Conservation (phyloP, 106 monocot genomes). For the Ottelia alismoides region DNA sequence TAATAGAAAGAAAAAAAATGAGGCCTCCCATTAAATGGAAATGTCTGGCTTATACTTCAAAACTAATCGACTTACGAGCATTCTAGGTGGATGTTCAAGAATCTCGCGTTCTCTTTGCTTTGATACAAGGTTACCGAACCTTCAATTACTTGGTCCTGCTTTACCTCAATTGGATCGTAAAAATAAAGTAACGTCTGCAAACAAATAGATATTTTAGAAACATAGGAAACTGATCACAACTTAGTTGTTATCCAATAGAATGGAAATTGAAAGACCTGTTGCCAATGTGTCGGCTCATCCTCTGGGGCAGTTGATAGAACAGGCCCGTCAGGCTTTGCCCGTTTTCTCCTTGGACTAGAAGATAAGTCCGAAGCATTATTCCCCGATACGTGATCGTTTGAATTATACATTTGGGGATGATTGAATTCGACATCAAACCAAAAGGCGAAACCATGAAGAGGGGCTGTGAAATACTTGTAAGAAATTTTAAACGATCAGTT, state of each 20-base stretch:
- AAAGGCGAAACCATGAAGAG: slow-evolving; percentile 93
- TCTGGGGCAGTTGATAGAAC: slow-evolving; percentile 94
- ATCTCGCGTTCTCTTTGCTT: slow-evolving; percentile 75
- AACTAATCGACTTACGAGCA: slow-evolving; percentile 43
- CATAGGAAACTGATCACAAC: background rate
- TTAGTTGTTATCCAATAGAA: background rate
- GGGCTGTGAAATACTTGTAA: slow-evolving; percentile 62
- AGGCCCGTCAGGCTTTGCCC: slow-evolving; percentile 42
- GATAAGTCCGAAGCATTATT: slow-evolving; percentile 14
- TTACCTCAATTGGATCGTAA: slow-evolving; percentile 85
- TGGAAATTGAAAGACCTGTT: slow-evolving; percentile 45
- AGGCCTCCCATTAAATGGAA: background rate
- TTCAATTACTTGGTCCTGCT: slow-evolving; percentile 83
- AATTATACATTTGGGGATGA: slow-evolving; percentile 31
- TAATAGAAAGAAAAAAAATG: background rate
- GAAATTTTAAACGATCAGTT: no score
- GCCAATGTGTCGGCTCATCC: slow-evolving; percentile 97
- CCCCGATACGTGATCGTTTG: slow-evolving; percentile 11
- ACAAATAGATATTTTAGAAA: no score
- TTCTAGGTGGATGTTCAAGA: slow-evolving; percentile 84
- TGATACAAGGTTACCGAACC: slow-evolving; percentile 87
- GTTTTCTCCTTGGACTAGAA: slow-evolving; percentile 32
- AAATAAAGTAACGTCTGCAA: slow-evolving; percentile 88
- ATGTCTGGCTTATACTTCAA: background rate
- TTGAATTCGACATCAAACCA: slow-evolving; percentile 99